Evolutionary conservation across 345 rosid genomes (phyloP).

Genomic region (Crucihimalaya himalaica): DNA sequence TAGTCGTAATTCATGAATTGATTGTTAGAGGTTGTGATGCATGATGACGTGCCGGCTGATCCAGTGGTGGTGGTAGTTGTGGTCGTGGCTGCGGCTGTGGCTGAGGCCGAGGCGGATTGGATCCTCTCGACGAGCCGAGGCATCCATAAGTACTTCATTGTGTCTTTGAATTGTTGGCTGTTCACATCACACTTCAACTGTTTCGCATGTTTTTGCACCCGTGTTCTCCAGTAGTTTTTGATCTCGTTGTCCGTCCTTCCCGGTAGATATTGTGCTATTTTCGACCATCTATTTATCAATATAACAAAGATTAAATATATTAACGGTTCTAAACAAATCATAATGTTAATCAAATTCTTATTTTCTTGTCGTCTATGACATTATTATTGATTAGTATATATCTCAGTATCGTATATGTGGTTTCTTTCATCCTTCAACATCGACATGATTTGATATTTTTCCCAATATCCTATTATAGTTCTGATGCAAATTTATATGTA

Average conservation of each 20-base stretch:
- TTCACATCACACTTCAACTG: slow-evolving; percentile 86
- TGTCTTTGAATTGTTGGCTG: slow-evolving; percentile 84
- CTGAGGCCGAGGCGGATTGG: slow-evolving; percentile 55
- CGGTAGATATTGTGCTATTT: slow-evolving; percentile 85
- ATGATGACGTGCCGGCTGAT: slow-evolving; percentile 40
- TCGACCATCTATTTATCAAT: slow-evolving; percentile 67
- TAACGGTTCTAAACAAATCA: background rate
- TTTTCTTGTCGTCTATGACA: background rate
- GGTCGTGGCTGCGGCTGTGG: slow-evolving; percentile 14
- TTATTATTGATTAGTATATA: background rate
- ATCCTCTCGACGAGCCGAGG: slow-evolving; percentile 88
- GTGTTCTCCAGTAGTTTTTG: slow-evolving; percentile 94
- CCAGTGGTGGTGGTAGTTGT: slow-evolving; percentile 32
- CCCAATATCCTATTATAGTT: background rate
- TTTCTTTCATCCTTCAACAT: background rate
- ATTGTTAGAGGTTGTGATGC: slow-evolving; percentile 37
- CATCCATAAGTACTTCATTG: slow-evolving; percentile 82
- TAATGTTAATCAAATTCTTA: background rate
- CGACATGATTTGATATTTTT: background rate
- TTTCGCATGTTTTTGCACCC: slow-evolving; percentile 94
- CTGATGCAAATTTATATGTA: background rate
- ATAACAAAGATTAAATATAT: slow-evolving; percentile 14
- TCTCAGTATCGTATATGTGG: background rate
- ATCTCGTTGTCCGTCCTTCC: slow-evolving; percentile 97
- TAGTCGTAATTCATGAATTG: slow-evolving; percentile 34